Evolutionary conservation across 805 yeast species (phyloP).

Genomic region (Saccharomycopsis sp.): DNA sequence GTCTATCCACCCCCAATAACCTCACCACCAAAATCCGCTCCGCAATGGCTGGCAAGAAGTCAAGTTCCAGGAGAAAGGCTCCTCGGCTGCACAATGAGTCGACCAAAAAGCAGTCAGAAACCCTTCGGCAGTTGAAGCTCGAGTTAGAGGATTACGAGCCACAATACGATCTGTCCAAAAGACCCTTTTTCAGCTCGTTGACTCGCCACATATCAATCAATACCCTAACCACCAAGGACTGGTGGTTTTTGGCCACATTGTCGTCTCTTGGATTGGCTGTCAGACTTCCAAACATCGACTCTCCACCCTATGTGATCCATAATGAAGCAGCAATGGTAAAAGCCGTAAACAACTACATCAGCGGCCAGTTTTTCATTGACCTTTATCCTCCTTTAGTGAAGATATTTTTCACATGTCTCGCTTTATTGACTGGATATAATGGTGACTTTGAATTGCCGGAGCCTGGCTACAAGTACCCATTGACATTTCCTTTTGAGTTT

Average conservation of each 20-base stretch:
- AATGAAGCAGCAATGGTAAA: conserved; percentile 42
- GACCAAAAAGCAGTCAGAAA: neutral
- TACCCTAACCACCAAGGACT: neutral
- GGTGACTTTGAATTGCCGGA: conserved; percentile 24
- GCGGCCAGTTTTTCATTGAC: conserved; percentile 60
- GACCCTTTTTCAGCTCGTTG: conserved; percentile 16
- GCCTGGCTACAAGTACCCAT: neutral
- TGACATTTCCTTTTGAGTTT: conserved; percentile 41
- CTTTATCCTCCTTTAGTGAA: conserved; percentile 70
- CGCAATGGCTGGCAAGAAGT: neutral
- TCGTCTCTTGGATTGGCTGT: conserved; percentile 19
- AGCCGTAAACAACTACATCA: conserved; percentile 38
- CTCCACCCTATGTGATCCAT: conserved; percentile 39
- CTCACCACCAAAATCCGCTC: neutral
- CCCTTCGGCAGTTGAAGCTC: neutral
- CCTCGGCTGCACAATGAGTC: neutral
- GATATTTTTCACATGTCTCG: conserved; percentile 49
- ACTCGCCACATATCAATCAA: neutral
- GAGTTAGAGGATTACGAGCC: neutral
- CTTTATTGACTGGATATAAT: conserved; percentile 26
- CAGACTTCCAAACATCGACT: conserved; percentile 31
- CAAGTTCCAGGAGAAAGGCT: neutral
- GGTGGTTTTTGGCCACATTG: neutral
- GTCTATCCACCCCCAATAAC: no score
- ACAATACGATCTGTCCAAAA: conserved; percentile 4